Evolutionary conservation across 495 filamentous ascomycete species (phyloP).

Genomic region (Neurospora cerealis): DNA sequence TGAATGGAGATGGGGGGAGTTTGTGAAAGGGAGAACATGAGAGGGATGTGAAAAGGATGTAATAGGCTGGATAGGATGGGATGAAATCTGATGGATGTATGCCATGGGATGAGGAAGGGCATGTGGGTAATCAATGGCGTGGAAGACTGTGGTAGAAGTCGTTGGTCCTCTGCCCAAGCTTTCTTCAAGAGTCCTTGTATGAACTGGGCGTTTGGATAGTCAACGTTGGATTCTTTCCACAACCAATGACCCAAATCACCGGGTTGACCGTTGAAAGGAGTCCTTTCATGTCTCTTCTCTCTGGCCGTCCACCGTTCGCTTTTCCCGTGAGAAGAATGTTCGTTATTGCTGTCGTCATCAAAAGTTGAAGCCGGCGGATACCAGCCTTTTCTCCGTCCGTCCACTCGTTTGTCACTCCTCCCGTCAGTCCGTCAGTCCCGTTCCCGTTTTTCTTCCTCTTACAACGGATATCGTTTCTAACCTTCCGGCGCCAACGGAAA

Average conservation of each 20-base stretch:
- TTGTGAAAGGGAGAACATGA: neutral
- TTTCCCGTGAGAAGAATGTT: neutral
- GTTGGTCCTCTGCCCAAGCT: neutral
- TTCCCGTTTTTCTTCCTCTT: neutral
- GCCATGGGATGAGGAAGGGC: neutral
- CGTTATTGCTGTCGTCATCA: neutral
- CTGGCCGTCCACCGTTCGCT: neutral
- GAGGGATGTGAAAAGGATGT: neutral
- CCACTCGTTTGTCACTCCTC: neutral
- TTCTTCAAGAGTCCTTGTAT: neutral
- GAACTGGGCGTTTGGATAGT: neutral
- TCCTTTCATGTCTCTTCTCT: neutral
- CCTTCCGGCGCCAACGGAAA: neutral
- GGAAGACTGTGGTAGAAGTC: neutral
- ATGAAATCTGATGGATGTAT: neutral
- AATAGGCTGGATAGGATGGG: neutral
- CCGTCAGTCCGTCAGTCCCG: neutral
- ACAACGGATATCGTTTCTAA: neutral
- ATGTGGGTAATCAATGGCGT: neutral
- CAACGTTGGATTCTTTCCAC: neutral
- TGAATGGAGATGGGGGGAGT: neutral
- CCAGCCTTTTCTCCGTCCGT: neutral
- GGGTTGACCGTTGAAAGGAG: neutral
- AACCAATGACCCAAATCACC: neutral
- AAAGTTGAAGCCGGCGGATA: neutral